phyloP scores from a whole-genome alignment of 306 rosid genomes.

The Arachis stenosperma region DNA sequence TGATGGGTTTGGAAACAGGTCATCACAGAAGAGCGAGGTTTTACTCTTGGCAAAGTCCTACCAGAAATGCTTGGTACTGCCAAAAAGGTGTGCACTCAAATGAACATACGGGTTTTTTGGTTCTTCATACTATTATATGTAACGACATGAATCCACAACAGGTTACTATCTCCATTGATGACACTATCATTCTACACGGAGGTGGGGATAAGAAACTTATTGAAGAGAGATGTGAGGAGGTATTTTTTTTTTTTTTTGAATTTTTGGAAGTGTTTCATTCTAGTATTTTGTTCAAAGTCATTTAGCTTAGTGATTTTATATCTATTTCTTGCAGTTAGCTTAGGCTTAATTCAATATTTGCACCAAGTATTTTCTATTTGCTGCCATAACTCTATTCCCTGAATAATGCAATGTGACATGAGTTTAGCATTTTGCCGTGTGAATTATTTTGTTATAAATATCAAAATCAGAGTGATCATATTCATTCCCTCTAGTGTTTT shows the following conservation, averaged over 20 bases:
- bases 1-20: slow-evolving; percentile 61
- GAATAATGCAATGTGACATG: neutral
- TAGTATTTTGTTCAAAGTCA: neutral
- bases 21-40: slow-evolving; percentile 75
- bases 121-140: slow-evolving; percentile 4
- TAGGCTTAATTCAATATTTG: neutral
- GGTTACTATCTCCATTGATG: slow-evolving; percentile 86
- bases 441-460: slow-evolving; percentile 9
- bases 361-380: slow-evolving; percentile 8
- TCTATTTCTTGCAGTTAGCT: neutral
- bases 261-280: neutral
- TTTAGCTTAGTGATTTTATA: neutral
- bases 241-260: slow-evolving; percentile 30
- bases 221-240: slow-evolving; percentile 94
- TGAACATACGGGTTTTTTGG: slow-evolving; percentile 11
- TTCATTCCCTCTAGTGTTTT: slow-evolving; percentile 13
- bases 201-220: slow-evolving; percentile 92
- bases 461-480: neutral
- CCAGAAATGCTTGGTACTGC: slow-evolving; percentile 86
- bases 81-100: slow-evolving; percentile 66
- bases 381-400: neutral
- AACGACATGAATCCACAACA: slow-evolving; percentile 46
- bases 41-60: slow-evolving; percentile 81
- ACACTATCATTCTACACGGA: slow-evolving; percentile 86
- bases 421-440: neutral